Evolutionary conservation across 352 stramenopile genomes (phyloP), one percentile per base, ranked within the genome.

Genomic region (Pythium guiyangense): DNA sequence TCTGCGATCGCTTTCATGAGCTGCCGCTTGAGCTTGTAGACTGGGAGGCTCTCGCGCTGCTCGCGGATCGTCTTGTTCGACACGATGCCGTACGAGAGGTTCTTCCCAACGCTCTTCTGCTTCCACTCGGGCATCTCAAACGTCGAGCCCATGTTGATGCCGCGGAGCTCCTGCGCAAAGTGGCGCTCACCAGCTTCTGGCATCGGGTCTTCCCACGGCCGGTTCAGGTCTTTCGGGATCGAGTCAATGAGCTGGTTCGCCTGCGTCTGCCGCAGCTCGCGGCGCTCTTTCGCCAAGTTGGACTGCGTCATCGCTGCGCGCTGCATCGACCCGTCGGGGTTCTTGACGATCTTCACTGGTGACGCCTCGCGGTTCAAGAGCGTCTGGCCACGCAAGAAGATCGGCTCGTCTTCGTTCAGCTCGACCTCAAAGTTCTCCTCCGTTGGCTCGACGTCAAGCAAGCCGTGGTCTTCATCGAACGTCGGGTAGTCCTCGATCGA

Each of bases 141-240:
- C 15, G 81, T 79, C n/a, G 74, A 74, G 37, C 79, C 76, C 73
- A 97, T 93, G 69, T 96, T 96, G 49, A 98, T 96, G 27, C 90
- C 86, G 25, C 91, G 82, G 15, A 98, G 65, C 59, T 99, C 97
- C 66, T 98, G 90, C 11, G 97, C 97, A 82, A 99, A 99, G 64
- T 99, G 96, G 4, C 96, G 79, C 63, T 99, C 97, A 22, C 96
- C 96, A 20, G 91, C 94, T 52, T 99, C 96, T 18, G 97, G 96
- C 73, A 99, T 94, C 10, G 97, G 97, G 77, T 99, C 97, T 74
- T 99, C 95, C 97, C 97, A 99, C 20, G 96, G 93, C 55, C 96
- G 82, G 68, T 98, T 99, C 4, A 99, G 71, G 75, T 99, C 97
- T 62, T 99, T 99, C 6, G 97, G 97, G 44, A 99, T 99, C 18